Conservation (phyloP, 2,329 filamentous ascomycete species). For the Pseudogymnoascus sp. region DNA sequence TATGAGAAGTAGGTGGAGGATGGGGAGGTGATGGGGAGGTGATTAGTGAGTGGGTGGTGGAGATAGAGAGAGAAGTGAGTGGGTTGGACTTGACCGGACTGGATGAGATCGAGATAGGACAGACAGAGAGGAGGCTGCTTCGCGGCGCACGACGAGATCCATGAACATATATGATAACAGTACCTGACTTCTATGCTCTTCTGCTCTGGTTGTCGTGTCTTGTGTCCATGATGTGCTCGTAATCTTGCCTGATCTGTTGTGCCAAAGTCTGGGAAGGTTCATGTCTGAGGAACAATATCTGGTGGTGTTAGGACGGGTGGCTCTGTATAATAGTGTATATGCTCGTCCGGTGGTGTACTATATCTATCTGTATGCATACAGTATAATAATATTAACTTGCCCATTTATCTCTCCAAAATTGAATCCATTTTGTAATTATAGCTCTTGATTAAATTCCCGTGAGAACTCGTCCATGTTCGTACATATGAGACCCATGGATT, state of each 20-base stretch:
- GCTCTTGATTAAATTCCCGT: neutral
- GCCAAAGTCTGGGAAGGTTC: no score
- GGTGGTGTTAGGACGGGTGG: neutral
- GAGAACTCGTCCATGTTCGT: neutral
- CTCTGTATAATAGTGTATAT: neutral
- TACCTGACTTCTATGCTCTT: neutral
- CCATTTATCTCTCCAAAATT: neutral
- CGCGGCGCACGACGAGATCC: neutral
- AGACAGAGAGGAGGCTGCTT: conserved; percentile 7
- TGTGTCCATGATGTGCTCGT: neutral
- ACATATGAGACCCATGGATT: no score
- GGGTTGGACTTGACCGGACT: neutral
- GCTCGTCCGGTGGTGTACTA: neutral
- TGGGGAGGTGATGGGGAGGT: no score
- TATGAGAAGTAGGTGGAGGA: neutral
- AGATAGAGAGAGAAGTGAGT: neutral
- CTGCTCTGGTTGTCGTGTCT: neutral
- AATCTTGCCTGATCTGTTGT: no score
- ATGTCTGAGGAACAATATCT: neutral
- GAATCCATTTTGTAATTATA: neutral
- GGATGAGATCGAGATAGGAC: neutral
- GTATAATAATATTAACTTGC: neutral
- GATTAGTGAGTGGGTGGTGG: neutral
- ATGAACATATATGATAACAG: conserved; percentile 4
- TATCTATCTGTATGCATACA: neutral